These are phyloP conservation scores for Cucurbita pepo DNA, from an alignment of 306 rosid genomes.

Conservation along the genomic window DNA sequence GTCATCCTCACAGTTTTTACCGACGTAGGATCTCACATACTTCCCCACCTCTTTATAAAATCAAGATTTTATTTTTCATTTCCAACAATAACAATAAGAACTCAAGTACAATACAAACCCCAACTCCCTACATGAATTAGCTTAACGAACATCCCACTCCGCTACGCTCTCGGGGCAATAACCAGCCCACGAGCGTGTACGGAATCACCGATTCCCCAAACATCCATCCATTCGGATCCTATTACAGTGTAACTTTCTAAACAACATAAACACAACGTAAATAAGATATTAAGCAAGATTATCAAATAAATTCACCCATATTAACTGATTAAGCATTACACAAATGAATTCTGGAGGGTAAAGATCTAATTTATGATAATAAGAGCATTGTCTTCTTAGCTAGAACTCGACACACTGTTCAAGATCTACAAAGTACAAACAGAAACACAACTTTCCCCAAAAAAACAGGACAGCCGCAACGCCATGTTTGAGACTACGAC, in stretches of 20 bases:
- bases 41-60: background rate
- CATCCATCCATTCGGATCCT: background rate
- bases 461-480: background rate
- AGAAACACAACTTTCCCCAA: background rate
- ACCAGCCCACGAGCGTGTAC: background rate
- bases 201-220: background rate
- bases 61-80: background rate
- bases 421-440: conserved; percentile 4
- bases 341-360: background rate
- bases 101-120: background rate
- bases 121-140: background rate
- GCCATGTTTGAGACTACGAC: background rate
- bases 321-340: background rate
- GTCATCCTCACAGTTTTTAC: no score
- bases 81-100: background rate
- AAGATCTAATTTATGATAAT: background rate
- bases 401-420: background rate
- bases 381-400: background rate
- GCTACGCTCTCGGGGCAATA: background rate
- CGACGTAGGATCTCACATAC: no score
- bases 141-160: background rate
- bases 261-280: background rate
- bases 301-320: background rate
- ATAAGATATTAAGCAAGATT: background rate
- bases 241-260: background rate